These are phyloP conservation scores for Lentinula detonsa DNA, from an alignment of 768 basidiomycete species.

Conservation along the genomic window DNA sequence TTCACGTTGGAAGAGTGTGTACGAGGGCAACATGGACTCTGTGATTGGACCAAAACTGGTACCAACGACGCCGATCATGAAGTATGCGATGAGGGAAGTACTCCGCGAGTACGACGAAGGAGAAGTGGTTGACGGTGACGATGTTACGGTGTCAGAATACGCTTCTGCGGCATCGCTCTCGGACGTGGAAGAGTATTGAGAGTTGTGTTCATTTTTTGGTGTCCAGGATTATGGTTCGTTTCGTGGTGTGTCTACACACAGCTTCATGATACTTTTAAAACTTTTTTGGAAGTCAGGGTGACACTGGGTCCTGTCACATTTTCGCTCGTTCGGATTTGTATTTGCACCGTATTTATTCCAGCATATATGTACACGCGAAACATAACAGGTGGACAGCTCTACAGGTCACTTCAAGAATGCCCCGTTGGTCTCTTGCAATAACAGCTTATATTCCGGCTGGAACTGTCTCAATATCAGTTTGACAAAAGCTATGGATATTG, in stretches of 20 bases:
- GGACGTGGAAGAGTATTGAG: slow-evolving; percentile 70
- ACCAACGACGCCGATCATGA: slow-evolving; percentile 76
- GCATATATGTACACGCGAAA: too few species aligned
- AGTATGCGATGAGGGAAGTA: slow-evolving; percentile 79
- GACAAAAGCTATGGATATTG: not conserved
- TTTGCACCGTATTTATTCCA: too few species aligned
- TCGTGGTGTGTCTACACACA: too few species aligned
- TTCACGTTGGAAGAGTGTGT: slow-evolving; percentile 14
- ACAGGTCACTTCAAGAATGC: slow-evolving; percentile 16
- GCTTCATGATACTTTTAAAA: too few species aligned
- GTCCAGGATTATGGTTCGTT: not conserved
- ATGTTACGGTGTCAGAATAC: slow-evolving; percentile 67
- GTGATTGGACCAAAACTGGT: slow-evolving; percentile 62
- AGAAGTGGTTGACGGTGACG: slow-evolving; percentile 20
- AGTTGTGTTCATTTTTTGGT: not conserved
- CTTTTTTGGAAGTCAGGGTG: too few species aligned
- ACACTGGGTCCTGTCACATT: too few species aligned
- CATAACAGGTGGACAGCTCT: too few species aligned
- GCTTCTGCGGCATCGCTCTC: slow-evolving; percentile 48
- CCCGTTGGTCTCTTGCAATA: slow-evolving; percentile 20
- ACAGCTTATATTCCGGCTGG: slow-evolving; percentile 20
- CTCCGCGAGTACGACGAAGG: slow-evolving; percentile 73
- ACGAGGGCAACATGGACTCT: not conserved
- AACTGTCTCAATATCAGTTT: slow-evolving; percentile 12
- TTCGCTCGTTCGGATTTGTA: too few species aligned